These are phyloP conservation scores for Albophoma yamanashiensis DNA, from an alignment of 2,329 filamentous ascomycete species.

Conservation along the genomic window DNA sequence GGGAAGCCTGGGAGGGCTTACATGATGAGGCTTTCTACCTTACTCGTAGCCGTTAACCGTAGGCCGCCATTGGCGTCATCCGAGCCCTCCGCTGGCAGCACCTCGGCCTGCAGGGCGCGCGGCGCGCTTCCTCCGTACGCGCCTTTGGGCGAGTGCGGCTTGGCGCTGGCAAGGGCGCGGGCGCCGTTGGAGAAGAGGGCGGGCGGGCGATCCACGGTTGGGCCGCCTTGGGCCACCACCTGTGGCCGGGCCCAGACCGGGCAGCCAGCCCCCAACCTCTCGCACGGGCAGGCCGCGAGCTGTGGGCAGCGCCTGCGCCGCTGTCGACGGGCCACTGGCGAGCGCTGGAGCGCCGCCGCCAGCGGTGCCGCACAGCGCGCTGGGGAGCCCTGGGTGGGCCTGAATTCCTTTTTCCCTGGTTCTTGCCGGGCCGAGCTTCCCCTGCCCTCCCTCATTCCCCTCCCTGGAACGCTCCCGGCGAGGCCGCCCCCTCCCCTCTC, in stretches of 20 bases:
- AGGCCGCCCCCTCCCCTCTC: background rate
- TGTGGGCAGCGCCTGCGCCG: background rate
- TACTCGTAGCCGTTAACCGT: too few species aligned
- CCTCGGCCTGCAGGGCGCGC: background rate
- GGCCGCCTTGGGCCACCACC: background rate
- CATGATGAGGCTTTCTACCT: background rate
- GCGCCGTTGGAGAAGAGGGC: background rate
- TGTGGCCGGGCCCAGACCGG: background rate
- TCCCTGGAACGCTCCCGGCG: background rate
- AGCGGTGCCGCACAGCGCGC: too few species aligned
- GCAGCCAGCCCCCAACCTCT: background rate
- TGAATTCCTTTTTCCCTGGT: background rate
- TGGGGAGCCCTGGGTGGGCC: background rate
- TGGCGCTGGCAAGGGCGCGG: background rate
- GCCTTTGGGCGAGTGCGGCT: background rate
- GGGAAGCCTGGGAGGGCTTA: background rate
- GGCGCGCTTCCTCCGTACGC: background rate
- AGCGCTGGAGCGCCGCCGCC: too few species aligned
- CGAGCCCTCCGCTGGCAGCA: background rate
- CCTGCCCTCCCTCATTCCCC: conserved; percentile 2
- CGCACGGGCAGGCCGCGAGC: background rate
- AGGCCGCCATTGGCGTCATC: background rate
- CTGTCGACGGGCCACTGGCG: background rate
- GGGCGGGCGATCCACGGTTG: background rate
- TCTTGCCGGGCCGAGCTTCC: conserved; percentile 3